Evolutionary conservation across 2,329 filamentous ascomycete species (phyloP).

Genomic region (Ceratocystis ficicola): DNA sequence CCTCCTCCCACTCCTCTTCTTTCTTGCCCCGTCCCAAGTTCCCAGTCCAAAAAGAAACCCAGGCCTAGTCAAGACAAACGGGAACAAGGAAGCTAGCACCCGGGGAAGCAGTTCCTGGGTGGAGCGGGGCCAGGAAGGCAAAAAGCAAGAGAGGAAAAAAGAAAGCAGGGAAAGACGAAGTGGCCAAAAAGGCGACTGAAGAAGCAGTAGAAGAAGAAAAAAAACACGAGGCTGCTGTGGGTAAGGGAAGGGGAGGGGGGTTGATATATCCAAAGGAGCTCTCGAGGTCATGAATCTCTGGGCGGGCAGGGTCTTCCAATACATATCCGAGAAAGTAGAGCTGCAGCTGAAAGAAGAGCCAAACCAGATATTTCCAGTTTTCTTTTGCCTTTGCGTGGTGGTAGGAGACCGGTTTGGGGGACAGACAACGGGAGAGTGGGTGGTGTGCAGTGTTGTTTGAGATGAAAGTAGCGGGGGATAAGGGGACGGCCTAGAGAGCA

Average conservation of each 20-base stretch:
- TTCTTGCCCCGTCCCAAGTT: too few species aligned
- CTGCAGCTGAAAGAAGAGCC: background rate
- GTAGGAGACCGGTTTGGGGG: background rate
- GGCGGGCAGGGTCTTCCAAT: background rate
- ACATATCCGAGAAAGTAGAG: background rate
- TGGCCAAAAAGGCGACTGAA: background rate
- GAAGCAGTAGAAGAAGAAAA: background rate
- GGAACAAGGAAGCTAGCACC: conserved; percentile 6
- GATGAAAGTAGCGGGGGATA: too few species aligned
- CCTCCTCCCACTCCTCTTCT: background rate
- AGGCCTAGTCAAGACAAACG: background rate
- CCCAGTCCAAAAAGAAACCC: background rate
- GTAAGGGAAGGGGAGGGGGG: background rate
- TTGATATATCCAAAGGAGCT: background rate
- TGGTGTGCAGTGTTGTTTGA: too few species aligned
- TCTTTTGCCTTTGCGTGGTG: background rate
- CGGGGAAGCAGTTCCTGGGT: conserved; percentile 7
- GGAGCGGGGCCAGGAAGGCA: background rate
- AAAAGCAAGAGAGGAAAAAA: background rate
- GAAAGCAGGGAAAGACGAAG: background rate
- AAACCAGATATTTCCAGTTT: conserved; percentile 2
- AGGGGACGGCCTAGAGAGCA: too few species aligned
- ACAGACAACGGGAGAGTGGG: too few species aligned
- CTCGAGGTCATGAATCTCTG: background rate
- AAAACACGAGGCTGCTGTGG: background rate